Evolutionary conservation across 2,329 filamentous ascomycete species (phyloP), one percentile per base, ranked within the genome.

Genomic region (Cladosporium sp.): DNA sequence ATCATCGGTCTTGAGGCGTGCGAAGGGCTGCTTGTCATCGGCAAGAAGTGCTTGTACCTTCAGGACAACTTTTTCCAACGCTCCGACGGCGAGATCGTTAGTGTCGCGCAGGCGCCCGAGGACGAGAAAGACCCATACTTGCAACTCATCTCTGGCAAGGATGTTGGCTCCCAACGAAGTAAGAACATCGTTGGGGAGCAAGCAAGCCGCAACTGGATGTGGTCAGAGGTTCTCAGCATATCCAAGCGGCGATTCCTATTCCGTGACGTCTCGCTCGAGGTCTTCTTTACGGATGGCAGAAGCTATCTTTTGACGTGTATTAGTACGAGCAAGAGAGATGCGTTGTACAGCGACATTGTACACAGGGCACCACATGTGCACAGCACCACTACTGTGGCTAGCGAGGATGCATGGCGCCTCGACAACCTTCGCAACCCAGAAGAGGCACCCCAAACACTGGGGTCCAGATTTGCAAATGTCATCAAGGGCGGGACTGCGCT

Each of bases 61-160:
- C 90, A 98, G 78, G 95, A 99, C 78, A 94, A 95, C 71, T 94
- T 97, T 73, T 98, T 99, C 76, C 94, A 98, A 74, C 88, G 94
- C 69, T 89, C 91, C 2, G 95, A 97, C 73, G 94, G 94, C 14
- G 96, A 99, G 76, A 97, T 99, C 74, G 92, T 99, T 66, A 94
- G 97, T 72, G 93, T 97, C 10, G 94, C 91, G 87, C 93, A 98
- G 78, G 96, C 95, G 2, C 93, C 94, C 0, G 82, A 86, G 0
- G 93, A 98, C 70, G 96, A 99, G 78, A 89, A 95, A 26, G 95
- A 99, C 73, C 92, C 93, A 0, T 99, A 97, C 75, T 90, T 97
- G 21, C 92, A 96, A 73, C 94, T 98, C 76, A 96, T 99, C 69
- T 90, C 92, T 4, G 91, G 90, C 28, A 86, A 91, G 83, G 80